Conservation (phyloP, 495 filamentous ascomycete species). For the Penicillium salamii region DNA sequence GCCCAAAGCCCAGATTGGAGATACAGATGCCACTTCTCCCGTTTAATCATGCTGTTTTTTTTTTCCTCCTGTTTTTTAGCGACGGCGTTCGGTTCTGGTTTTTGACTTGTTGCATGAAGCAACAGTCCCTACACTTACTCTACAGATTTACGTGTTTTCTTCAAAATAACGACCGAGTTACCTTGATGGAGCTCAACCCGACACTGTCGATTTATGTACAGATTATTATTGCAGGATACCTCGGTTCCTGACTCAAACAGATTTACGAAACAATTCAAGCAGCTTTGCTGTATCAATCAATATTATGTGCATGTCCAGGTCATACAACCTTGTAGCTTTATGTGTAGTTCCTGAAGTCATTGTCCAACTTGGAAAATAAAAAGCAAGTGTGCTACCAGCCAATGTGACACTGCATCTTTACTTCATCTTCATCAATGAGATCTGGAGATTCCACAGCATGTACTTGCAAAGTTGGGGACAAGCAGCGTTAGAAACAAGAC, state of each 20-base stretch:
- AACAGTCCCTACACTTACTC: slow-evolving; percentile 1
- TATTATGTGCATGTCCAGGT: too few species aligned
- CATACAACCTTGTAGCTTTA: too few species aligned
- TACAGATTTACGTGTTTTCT: slow-evolving; percentile 10
- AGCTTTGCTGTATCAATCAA: too few species aligned
- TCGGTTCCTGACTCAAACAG: neutral
- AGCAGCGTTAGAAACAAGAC: too few species aligned
- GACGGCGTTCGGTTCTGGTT: slow-evolving; percentile 35
- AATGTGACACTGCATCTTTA: too few species aligned
- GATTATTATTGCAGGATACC: neutral
- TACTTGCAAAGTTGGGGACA: too few species aligned
- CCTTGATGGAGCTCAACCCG: slow-evolving; percentile 4
- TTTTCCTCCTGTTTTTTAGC: slow-evolving; percentile 25
- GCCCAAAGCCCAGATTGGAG: slow-evolving; percentile 21
- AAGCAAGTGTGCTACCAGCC: too few species aligned
- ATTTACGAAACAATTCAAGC: slow-evolving; percentile 2
- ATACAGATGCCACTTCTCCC: slow-evolving; percentile 14
- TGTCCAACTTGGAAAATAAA: too few species aligned
- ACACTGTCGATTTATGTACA: neutral
- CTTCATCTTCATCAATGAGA: too few species aligned
- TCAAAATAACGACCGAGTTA: slow-evolving; percentile 16
- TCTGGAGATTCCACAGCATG: too few species aligned
- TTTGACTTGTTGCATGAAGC: slow-evolving; percentile 10
- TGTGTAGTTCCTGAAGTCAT: too few species aligned
- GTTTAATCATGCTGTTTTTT: slow-evolving; percentile 4